Evolutionary conservation across 345 rosid genomes (phyloP).

Genomic region (Citropsis articulata): DNA sequence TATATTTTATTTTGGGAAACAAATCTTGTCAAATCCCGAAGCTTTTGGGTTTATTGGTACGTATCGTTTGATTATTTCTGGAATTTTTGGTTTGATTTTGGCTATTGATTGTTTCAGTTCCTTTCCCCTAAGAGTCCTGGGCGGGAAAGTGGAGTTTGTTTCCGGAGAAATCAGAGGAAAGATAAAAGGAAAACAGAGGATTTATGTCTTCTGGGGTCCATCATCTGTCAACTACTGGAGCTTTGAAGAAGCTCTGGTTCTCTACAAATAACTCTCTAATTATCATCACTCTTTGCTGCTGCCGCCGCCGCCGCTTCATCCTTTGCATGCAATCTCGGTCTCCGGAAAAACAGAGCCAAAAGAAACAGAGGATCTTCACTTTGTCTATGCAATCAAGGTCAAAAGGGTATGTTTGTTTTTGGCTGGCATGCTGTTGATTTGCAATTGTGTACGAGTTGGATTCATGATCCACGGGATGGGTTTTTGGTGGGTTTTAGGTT

Average conservation of each 20-base stretch:
- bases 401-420: slow-evolving; percentile 22
- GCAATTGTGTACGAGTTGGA: background rate
- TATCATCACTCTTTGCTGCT: background rate
- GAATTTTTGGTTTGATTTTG: background rate
- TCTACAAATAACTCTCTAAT: background rate
- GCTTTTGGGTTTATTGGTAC: background rate
- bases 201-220: slow-evolving; percentile 10
- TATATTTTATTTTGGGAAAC: background rate
- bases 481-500: background rate
- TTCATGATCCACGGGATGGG: background rate
- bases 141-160: background rate
- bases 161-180: background rate
- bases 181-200: background rate
- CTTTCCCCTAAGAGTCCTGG: background rate
- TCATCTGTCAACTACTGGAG: slow-evolving; percentile 1
- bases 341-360: slow-evolving; percentile 4
- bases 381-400: slow-evolving; percentile 22
- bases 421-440: background rate
- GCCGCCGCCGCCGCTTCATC: background rate
- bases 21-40: background rate
- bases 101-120: background rate
- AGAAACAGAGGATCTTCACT: slow-evolving; percentile 4
- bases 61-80: background rate
- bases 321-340: slow-evolving; percentile 22
- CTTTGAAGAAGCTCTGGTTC: slow-evolving; percentile 5